Conservation (phyloP, 1,139 yeast genomes). For the Candida neerlandica region DNA sequence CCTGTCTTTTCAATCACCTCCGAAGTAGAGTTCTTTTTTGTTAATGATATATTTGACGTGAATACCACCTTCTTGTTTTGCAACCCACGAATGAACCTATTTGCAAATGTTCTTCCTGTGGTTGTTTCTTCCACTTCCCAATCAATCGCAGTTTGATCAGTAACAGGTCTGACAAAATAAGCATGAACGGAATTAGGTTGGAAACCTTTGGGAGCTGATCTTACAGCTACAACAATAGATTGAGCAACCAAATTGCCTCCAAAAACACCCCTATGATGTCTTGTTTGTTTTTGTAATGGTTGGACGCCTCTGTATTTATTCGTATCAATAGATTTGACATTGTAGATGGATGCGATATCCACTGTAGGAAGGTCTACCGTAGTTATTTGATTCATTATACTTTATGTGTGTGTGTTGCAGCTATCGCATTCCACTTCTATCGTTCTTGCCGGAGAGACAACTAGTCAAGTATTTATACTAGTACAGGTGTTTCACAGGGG, state of each 20-base stretch:
- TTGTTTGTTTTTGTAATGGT: constrained; percentile 29
- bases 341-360: constrained; percentile 19
- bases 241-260: constrained; percentile 41
- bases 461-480: too few species aligned
- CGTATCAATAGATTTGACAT: constrained; percentile 23
- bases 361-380: neutral
- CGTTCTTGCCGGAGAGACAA: too few species aligned
- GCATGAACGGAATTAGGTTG: constrained; percentile 41
- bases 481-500: too few species aligned
- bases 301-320: constrained; percentile 22
- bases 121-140: constrained; percentile 40
- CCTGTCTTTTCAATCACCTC: constrained; percentile 16
- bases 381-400: too few species aligned
- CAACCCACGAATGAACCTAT: constrained; percentile 57
- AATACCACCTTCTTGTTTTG: constrained; percentile 57
- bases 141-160: constrained; percentile 23
- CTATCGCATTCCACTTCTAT: too few species aligned
- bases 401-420: too few species aligned
- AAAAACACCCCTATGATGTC: constrained; percentile 30
- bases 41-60: constrained; percentile 55
- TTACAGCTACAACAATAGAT: constrained; percentile 35
- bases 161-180: constrained; percentile 30
- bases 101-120: constrained; percentile 61
- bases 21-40: constrained; percentile 30
- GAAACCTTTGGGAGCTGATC: constrained; percentile 28